phyloP scores from a whole-genome alignment of 2,329 filamentous ascomycete species.

The Clonostachys sp. region DNA sequence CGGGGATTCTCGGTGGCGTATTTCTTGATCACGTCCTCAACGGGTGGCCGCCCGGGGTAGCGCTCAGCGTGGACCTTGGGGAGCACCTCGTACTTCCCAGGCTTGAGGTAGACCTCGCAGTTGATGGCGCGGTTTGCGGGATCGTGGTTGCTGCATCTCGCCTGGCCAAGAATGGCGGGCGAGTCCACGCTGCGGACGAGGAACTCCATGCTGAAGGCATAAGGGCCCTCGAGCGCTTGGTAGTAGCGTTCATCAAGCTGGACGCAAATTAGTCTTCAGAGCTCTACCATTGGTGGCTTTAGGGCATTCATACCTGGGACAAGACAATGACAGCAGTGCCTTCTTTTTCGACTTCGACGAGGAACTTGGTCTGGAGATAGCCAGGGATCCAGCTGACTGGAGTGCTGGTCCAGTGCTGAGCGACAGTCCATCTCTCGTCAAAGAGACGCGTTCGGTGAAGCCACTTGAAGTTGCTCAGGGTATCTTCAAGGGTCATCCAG shows the following conservation, averaged over 20 bases:
- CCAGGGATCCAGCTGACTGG: conserved; percentile 37
- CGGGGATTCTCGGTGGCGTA: conserved; percentile 43
- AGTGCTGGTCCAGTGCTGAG: conserved; percentile 36
- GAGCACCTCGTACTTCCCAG: conserved; percentile 64
- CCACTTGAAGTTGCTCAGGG: conserved; percentile 36
- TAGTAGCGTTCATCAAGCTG: conserved; percentile 42
- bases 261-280: neutral
- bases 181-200: conserved; percentile 24
- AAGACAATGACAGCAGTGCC: conserved; percentile 37
- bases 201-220: conserved; percentile 35
- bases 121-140: conserved; percentile 51
- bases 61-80: conserved; percentile 60
- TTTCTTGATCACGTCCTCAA: conserved; percentile 55
- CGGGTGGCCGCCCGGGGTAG: conserved; percentile 36
- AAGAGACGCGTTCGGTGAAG: conserved; percentile 41
- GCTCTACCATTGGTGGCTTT: neutral
- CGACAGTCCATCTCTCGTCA: conserved; percentile 37
- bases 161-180: neutral
- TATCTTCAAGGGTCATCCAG: conserved; percentile 39
- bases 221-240: conserved; percentile 36
- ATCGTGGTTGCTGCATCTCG: conserved; percentile 11
- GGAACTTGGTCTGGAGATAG: conserved; percentile 37
- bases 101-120: conserved; percentile 64
- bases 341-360: conserved; percentile 31
- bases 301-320: conserved; percentile 19